Evolutionary conservation across 2,329 filamentous ascomycete genomes (phyloP).

Genomic region (Cladosporium sp.): DNA sequence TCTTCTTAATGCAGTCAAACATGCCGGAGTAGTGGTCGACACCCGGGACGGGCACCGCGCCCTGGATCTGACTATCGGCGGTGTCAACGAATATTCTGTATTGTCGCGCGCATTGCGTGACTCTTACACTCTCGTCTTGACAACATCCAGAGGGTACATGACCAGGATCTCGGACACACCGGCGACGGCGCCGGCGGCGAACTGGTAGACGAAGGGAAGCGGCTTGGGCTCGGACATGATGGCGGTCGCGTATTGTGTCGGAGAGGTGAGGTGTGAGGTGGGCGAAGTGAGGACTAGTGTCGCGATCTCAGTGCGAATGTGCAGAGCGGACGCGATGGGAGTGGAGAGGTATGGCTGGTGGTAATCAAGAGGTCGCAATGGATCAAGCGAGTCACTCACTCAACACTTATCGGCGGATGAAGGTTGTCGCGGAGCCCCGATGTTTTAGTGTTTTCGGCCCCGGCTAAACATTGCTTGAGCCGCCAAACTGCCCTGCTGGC

Average conservation of each 20-base stretch:
- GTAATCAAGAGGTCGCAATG: no score
- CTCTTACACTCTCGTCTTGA: slow-evolving; percentile 91
- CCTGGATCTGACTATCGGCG: slow-evolving; percentile 48
- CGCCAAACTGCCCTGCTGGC: no score
- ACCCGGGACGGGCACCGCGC: slow-evolving; percentile 55
- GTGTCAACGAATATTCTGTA: background rate
- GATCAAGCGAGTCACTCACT: no score
- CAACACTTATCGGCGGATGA: no score
- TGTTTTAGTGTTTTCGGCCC: no score
- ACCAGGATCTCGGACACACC: slow-evolving; percentile 74
- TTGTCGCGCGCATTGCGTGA: background rate
- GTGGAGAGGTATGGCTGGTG: no score
- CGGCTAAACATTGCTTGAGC: no score
- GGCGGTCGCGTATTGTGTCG: slow-evolving; percentile 14
- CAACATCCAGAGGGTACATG: slow-evolving; percentile 97
- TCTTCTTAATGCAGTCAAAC: slow-evolving; percentile 97
- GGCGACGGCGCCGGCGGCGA: slow-evolving; percentile 92
- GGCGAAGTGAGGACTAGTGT: background rate
- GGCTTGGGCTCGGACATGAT: slow-evolving; percentile 59
- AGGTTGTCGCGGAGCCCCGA: no score
- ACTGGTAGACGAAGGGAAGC: slow-evolving; percentile 90
- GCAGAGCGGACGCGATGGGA: no score
- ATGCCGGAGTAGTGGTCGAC: slow-evolving; percentile 92
- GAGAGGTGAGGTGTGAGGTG: background rate
- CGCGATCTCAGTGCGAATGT: no score